A percentile compares a stretch with the other conserved stretches of the same genome.
Conservation (phyloP, 176 grass and related monocot genomes). For the Carex kokanica region DNA sequence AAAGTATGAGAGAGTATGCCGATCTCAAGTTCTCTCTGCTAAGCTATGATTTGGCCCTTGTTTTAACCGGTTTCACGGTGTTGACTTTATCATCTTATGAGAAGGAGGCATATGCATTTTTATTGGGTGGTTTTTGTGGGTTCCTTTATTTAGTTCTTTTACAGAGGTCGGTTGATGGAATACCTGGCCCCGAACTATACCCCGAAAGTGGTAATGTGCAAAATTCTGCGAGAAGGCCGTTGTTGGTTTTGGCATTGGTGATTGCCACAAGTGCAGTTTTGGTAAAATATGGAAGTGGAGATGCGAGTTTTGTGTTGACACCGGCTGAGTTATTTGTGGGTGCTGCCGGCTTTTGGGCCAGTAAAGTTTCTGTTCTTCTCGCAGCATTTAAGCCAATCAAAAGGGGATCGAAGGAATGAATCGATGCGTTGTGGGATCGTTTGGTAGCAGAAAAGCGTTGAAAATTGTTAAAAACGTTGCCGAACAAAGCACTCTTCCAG, state of each 20-base stretch:
- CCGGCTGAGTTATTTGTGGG: conserved; percentile 57
- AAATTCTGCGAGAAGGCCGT: conserved; percentile 56
- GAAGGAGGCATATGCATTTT: conserved; percentile 51
- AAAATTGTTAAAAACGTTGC: neutral
- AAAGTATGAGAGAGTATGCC: conserved; percentile 65
- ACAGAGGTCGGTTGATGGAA: conserved; percentile 70
- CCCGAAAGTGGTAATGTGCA: conserved; percentile 28
- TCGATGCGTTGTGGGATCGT: neutral
- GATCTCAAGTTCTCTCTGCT: conserved; percentile 83
- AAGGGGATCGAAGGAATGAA: conserved; percentile 41
- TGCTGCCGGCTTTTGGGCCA: conserved; percentile 53
- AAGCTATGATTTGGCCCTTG: conserved; percentile 60
- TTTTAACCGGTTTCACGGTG: conserved; percentile 56
- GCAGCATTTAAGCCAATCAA: conserved; percentile 78
- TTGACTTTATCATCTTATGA: conserved; percentile 55
- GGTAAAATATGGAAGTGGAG: conserved; percentile 53
- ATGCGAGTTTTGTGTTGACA: conserved; percentile 41
- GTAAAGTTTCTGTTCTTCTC: conserved; percentile 63
- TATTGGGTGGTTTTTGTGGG: conserved; percentile 70
- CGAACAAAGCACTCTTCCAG: neutral
- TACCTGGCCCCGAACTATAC: conserved; percentile 36
- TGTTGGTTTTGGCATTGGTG: conserved; percentile 56
- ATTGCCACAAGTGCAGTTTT: conserved; percentile 38
- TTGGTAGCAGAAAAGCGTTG: neutral
- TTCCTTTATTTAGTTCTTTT: conserved; percentile 77